Evolutionary conservation across 768 basidiomycete genomes (phyloP).

Genomic region (Cystobasidium ongulense): DNA sequence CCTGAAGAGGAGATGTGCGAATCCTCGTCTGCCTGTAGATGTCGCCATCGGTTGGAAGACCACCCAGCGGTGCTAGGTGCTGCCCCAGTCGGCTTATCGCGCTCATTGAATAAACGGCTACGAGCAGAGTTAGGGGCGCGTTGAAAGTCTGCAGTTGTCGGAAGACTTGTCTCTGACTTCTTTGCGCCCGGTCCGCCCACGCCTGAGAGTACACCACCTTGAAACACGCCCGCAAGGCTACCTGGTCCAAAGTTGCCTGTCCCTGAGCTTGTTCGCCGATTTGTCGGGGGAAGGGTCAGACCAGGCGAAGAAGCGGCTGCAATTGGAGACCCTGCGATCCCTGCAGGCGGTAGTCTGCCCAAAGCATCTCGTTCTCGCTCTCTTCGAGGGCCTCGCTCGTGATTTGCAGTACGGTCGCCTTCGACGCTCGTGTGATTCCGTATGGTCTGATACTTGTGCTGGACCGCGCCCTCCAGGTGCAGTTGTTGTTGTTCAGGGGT

Average conservation of each 20-base stretch:
- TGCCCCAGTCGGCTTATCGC: not conserved
- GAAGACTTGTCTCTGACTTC: not conserved
- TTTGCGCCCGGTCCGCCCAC: not conserved
- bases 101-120: not conserved
- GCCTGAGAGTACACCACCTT: slow-evolving; percentile 22
- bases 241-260: not conserved
- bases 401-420: not conserved
- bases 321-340: not conserved
- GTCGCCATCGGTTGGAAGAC: slow-evolving; percentile 20
- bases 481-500: slow-evolving; percentile 1
- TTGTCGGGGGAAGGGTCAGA: not conserved
- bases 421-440: not conserved
- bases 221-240: not conserved
- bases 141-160: not conserved
- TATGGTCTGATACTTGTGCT: not conserved
- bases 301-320: not conserved
- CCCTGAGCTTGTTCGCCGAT: not conserved
- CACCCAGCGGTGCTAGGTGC: not conserved
- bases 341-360: not conserved
- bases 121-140: not conserved
- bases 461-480: not conserved
- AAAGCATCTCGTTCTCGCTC: not conserved
- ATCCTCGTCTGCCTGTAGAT: slow-evolving; percentile 29
- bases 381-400: not conserved
- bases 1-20: not conserved